These are phyloP conservation scores for Lichtheimia corymbifera DNA, from an alignment of 371 early-diverging fungal genomes.

Conservation along the genomic window DNA sequence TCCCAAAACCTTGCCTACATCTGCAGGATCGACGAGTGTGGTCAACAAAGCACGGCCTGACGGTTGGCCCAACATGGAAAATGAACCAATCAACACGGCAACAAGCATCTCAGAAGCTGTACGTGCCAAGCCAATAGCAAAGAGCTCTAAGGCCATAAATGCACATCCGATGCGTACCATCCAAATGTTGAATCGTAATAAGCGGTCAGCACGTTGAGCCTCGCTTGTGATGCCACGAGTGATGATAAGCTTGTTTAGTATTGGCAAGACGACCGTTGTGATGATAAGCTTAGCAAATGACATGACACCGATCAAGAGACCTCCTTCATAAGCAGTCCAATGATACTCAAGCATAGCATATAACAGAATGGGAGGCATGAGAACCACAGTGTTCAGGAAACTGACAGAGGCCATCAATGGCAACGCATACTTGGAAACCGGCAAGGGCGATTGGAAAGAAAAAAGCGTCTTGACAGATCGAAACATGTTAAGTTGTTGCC, in stretches of 20 bases:
- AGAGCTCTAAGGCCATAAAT: slow-evolving; percentile 31
- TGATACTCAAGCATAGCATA: slow-evolving; percentile 48
- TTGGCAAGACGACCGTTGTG: slow-evolving; percentile 29
- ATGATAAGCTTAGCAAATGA: slow-evolving; percentile 20
- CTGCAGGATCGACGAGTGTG: slow-evolving; percentile 41
- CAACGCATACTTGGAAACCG: slow-evolving; percentile 22
- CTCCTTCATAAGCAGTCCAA: slow-evolving; percentile 52
- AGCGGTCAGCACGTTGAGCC: background rate
- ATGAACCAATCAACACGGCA: slow-evolving; percentile 33
- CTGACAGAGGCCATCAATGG: slow-evolving; percentile 25
- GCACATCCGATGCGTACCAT: slow-evolving; percentile 43
- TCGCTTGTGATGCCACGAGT: background rate
- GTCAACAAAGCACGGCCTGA: slow-evolving; percentile 47
- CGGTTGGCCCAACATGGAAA: slow-evolving; percentile 39
- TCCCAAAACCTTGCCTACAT: slow-evolving; percentile 53
- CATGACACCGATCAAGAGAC: slow-evolving; percentile 34
- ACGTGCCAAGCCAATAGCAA: slow-evolving; percentile 27
- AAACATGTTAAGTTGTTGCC: slow-evolving; percentile 36
- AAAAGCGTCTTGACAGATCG: slow-evolving; percentile 31
- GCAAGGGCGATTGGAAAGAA: slow-evolving; percentile 2
- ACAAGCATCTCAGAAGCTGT: slow-evolving; percentile 23
- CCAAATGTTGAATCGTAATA: slow-evolving; percentile 43
- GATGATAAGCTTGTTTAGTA: slow-evolving; percentile 24
- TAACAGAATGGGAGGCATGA: slow-evolving; percentile 35
- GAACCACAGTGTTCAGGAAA: slow-evolving; percentile 25